Evolutionary conservation across 306 rosid species (phyloP), one percentile per base, ranked within the genome.

Genomic region (Dryas drummondii): DNA sequence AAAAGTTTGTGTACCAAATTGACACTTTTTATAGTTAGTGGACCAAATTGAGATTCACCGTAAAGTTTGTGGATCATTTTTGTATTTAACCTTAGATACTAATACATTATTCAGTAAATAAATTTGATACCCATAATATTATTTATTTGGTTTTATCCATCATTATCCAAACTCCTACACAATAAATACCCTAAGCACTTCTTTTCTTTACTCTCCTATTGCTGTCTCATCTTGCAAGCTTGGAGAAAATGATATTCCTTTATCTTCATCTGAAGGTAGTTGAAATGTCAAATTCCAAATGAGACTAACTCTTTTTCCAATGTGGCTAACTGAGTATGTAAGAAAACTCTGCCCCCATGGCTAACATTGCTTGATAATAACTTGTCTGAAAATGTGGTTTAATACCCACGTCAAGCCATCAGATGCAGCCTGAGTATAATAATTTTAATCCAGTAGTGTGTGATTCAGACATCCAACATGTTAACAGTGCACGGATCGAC

Each of bases 341-440:
- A 68, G 46, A 10, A 49, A 68, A 27, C 19, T 49, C 32, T 4
- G 60, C 73, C 51, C 12, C 44, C 47, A 26, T 50, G 27, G 32
- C 48, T 47, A 22, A 67, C 71, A 19, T 19, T 47, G n/a, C 71
- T 47, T 67, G 46, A 22, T 40, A 62, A 83, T 83, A 62, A 66
- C 49, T 26, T 77, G 54, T 80, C 91, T 68, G 86, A 84, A 81
- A 82, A 84, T 88, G 83, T 78, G 80, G 79, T 84, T 81, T 64
- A 49, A 68, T 78, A 54, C 88, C 88, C 76, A 67, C 81, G 12
- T 77, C 97, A 61, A 80, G 83, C 80, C 76, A 81, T 86, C 94
- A 82, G 76, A 82, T 82, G 82, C 91, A 79, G 82, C 82, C 86
- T 44, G 86, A 83, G 59, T 71, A 75, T 71, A 81, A 81, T 83